Evolutionary conservation across 2,329 filamentous ascomycete species (phyloP), one percentile per base, ranked within the genome.

Genomic region (Westerdykella aurantiaca): DNA sequence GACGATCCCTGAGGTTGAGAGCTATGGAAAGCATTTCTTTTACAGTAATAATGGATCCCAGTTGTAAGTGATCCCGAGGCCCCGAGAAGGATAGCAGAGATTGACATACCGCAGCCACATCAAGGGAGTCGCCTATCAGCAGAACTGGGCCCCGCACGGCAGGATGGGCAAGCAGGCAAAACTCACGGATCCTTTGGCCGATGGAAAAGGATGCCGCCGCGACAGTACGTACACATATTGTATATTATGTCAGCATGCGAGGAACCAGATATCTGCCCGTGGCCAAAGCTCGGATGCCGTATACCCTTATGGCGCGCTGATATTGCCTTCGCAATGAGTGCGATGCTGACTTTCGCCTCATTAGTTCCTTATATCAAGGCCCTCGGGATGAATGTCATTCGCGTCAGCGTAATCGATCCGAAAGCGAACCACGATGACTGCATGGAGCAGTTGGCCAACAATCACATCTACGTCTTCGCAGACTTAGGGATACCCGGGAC

Each of bases 41-140:
- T 91, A 87, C 75, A 78, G 86, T 64, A 87, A 85, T 70, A 86
- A 85, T 66, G 83, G 83, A 55, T 85, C 82, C 31, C 79, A 87
- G 72, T 87, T 86, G 54, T 63, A 56, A 21, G 59, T 45, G 17
- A 5, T 10, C 6, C 2, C 39, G 12, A 43, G n/a, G 16, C 38
- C 17, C 41, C 37, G 34, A 47, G 56, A 44, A 16, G 37, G n/a
- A n/a, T 22, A 12, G 37, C 25, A 45, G 25, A 43, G 37, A 38
- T 42, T 51, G 53, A 50, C 52, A 45, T 31, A 6, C 33, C 23
- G 18, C 42, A 80, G 78, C 72, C 93, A 81, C 76, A 86, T 97
- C 66, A 87, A 85, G 69, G 93, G 93, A 71, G 78, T 98, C 56
- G 93, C 93, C 53, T 98, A 98, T 74, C 93, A 98, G 75, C 81